Base-by-base conservation (phyloP, 345 rosid species). In the Iberis pinnata region DNA sequence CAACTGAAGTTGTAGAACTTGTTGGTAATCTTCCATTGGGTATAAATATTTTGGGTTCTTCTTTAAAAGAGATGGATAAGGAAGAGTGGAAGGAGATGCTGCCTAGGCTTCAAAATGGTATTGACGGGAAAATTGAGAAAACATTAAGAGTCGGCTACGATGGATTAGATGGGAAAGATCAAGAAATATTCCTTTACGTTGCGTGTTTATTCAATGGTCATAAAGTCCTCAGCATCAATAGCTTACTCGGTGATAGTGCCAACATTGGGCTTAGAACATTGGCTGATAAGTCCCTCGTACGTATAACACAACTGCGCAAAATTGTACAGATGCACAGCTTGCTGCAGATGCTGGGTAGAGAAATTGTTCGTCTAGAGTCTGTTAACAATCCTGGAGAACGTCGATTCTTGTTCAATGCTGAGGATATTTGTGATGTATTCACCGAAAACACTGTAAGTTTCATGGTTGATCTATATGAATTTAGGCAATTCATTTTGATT, bases 151-250 rank as follows among this genome's bases (percentile, higher is more conserved):
- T 69, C 16, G 60, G 79, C 31, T 75, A 60, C 4, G 67, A 71
- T 18, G 69, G 41, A 2, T 9, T 56, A 14, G 36, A 58, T 12
- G 14, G 15, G 2, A 36, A 51, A 12, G 11, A 59, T 12, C 25
- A 72, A 58, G 13, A 13, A 1, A 18, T 74, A 2, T 65, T 71
- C 69, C 63, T 68, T 19, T 71, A 71, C 26, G 56, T 77, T 5
- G 74, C 74, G 1, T 71, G 74, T 9, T 24, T 74, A 29, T 71
- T 71, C 3, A 64, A 48, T 3, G 56, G 65, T 1, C 37, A 5
- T 0, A 8, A 18, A 1, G 4, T 17, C 0, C 1, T 2, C 40
- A 12, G 17, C 14, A 10, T 18, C n/a, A 44, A 42, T 35, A 13
- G 2, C 10, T 4, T 61, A 29, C 53, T 71, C 0, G 70, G 41